These are phyloP conservation scores for Alternaria sp. DNA, from an alignment of 2,329 filamentous ascomycete genomes.

Conservation along the genomic window DNA sequence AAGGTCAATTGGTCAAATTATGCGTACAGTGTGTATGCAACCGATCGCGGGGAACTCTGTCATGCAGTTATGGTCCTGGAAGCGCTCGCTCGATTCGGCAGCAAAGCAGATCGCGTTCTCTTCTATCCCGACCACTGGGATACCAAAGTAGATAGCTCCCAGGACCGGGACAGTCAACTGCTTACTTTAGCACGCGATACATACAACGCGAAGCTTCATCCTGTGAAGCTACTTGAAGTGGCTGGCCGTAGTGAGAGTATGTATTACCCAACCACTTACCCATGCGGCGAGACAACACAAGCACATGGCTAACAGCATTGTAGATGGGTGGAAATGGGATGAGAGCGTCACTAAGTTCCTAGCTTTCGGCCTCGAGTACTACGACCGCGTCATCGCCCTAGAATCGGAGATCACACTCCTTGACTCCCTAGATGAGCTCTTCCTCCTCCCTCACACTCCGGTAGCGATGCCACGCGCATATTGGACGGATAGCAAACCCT, in stretches of 20 bases:
- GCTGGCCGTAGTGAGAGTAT: slow-evolving; percentile 45
- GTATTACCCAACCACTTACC: slow-evolving; percentile 19
- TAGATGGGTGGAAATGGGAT: slow-evolving; percentile 62
- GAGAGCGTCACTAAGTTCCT: slow-evolving; percentile 73
- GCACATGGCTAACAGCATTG: slow-evolving; percentile 26
- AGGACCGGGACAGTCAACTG: slow-evolving; percentile 56
- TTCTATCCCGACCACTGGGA: slow-evolving; percentile 56
- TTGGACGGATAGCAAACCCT: slow-evolving; percentile 66
- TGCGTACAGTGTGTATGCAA: slow-evolving; percentile 56
- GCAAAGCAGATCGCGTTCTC: slow-evolving; percentile 56
- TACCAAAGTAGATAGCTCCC: slow-evolving; percentile 32
- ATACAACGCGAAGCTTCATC: slow-evolving; percentile 61
- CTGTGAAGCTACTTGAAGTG: slow-evolving; percentile 54
- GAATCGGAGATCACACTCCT: slow-evolving; percentile 72
- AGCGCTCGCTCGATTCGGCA: slow-evolving; percentile 52
- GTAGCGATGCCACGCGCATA: slow-evolving; percentile 77
- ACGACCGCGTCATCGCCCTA: slow-evolving; percentile 64
- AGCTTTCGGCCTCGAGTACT: slow-evolving; percentile 72
- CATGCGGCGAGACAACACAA: slow-evolving; percentile 13
- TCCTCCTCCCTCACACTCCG: slow-evolving; percentile 67
- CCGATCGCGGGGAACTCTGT: slow-evolving; percentile 53
- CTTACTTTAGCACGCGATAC: slow-evolving; percentile 58
- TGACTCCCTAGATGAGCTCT: slow-evolving; percentile 73
- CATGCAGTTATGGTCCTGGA: slow-evolving; percentile 57
- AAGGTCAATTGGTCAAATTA: slow-evolving; percentile 51